Evolutionary conservation across 2,329 filamentous ascomycete species (phyloP).

Genomic region (Elsinoe necatrix): DNA sequence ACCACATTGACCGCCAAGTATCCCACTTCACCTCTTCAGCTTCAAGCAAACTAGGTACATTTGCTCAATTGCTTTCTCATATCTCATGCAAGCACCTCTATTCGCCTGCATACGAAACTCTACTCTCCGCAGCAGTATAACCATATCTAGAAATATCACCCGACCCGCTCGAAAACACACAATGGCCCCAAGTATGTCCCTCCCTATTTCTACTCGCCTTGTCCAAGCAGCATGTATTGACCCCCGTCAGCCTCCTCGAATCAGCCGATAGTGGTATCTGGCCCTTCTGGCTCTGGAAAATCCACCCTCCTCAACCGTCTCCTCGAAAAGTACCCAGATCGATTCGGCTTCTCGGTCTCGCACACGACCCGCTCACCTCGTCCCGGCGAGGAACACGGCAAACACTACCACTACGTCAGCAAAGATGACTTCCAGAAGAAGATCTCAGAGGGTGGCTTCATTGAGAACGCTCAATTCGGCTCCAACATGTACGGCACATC

Average conservation of each 20-base stretch:
- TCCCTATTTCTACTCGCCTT: neutral
- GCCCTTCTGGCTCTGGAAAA: constrained; percentile 73
- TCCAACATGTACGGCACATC: constrained; percentile 82
- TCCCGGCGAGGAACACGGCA: constrained; percentile 63
- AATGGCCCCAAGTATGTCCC: constrained; percentile 10
- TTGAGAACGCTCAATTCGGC: constrained; percentile 80
- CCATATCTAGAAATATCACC: neutral
- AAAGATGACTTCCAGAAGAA: constrained; percentile 60
- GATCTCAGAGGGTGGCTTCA: constrained; percentile 62
- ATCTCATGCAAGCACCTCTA: neutral
- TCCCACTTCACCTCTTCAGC: neutral
- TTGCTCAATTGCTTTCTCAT: neutral
- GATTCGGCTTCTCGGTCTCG: constrained; percentile 53
- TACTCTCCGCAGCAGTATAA: neutral
- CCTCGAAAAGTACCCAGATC: constrained; percentile 56
- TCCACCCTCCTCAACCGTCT: constrained; percentile 69
- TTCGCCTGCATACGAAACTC: neutral
- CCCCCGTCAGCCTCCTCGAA: constrained; percentile 2
- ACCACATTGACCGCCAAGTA: constrained; percentile 6
- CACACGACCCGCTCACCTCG: constrained; percentile 76
- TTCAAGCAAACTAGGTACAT: neutral
- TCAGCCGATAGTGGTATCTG: constrained; percentile 64
- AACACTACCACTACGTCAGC: constrained; percentile 72
- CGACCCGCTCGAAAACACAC: neutral
- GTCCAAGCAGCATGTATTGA: neutral